Percentiles rank a stretch among this genome's conserved stretches.
Evolutionary conservation across 805 yeast genomes (phyloP).

Genomic region (Candida piceae): DNA sequence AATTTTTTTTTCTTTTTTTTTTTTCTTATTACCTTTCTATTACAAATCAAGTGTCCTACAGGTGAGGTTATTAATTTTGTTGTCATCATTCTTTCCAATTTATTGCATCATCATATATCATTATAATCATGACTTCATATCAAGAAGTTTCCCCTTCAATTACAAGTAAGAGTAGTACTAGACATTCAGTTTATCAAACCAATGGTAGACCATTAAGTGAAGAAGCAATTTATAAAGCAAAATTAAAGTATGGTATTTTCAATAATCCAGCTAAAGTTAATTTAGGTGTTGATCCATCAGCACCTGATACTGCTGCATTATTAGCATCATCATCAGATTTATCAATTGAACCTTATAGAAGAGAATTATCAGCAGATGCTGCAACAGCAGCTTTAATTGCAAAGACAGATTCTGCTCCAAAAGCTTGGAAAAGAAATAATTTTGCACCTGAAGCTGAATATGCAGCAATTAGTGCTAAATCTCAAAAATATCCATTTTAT

Average conservation of each 20-base stretch:
- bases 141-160: conserved; percentile 27
- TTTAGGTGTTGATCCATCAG: conserved; percentile 62
- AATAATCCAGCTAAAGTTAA: conserved; percentile 44
- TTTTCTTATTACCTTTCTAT: no score
- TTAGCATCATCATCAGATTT: conserved; percentile 66
- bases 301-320: conserved; percentile 73
- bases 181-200: conserved; percentile 53
- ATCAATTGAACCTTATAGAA: conserved; percentile 59
- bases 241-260: conserved; percentile 62
- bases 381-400: conserved; percentile 59
- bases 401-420: conserved; percentile 40
- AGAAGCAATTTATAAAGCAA: conserved; percentile 72
- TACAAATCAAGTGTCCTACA: no score
- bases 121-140: conserved; percentile 22
- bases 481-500: conserved; percentile 28
- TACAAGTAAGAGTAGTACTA: conserved; percentile 25
- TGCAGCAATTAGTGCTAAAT: conserved; percentile 36
- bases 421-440: conserved; percentile 43
- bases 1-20: no score
- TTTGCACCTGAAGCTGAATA: conserved; percentile 44
- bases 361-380: conserved; percentile 56
- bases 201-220: conserved; percentile 67
- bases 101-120: no score
- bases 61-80: no score
- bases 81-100: no score